Base-by-base conservation (phyloP, 1,284 basidiomycete genomes). In the Puccinia triticina region DNA sequence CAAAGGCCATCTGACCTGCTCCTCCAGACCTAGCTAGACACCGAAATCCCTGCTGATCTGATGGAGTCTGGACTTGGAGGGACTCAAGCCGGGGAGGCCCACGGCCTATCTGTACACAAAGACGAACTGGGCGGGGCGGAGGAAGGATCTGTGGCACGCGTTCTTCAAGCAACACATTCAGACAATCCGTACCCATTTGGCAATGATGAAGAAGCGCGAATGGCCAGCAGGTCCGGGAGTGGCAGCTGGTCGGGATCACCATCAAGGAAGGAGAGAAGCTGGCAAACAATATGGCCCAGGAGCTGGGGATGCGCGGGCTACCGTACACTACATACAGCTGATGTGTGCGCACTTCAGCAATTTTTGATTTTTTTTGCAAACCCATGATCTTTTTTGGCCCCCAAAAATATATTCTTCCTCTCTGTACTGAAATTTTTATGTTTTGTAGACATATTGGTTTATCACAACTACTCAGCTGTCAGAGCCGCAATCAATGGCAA, bases 161-260 rank as follows among this genome's bases (percentile, higher is more conserved):
- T 82, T 76, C 61, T 82, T 82, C 53, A 67, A 82, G 53, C 55
- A 73, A 46, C 80, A 82, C 37, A 82, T 82, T 50, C 34, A 50
- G 29, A 82, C 80, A 10, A 76, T 82, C 46, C 40, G 73, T 8
- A 82, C 80, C 23, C 80, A 82, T 43, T 4, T 76, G 16, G 80
- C 1, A 14, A 14, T 82, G 26, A 82, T 69, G 32, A 75, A 82
- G 21, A 23, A 40, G 29, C 40, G 48, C 12, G 18, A 16, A 7
- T 82, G 80, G 80, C 80, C 80, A 3, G 61, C 46, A n/a, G 73
- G 40, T 10, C 26, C 43, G 43, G n/a, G 43, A 67, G 43, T 40
- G 80, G 32, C 80, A 82, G 43, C 26, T 76, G 50, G 59, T 82
- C 26, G 76, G 80, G 80, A 67, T 82, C 23, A 18, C 76, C 7